phyloP scores from a whole-genome alignment of 2,329 filamentous ascomycete genomes.

The Catunica adiposa region DNA sequence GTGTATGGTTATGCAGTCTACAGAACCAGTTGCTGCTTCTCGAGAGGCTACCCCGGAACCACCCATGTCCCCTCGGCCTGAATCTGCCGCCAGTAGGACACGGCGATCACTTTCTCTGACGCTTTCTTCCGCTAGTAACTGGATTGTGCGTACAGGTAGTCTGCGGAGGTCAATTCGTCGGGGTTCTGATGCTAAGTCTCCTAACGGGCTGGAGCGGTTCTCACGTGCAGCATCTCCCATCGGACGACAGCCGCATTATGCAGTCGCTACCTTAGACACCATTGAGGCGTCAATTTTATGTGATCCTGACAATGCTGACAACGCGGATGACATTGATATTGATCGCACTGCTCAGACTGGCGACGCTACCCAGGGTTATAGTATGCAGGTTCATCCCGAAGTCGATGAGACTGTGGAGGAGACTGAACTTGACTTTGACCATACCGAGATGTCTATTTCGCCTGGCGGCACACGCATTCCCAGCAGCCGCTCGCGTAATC shows the following conservation, averaged over 20 bases:
- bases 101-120: slow-evolving; percentile 41
- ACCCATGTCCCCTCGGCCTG: not conserved
- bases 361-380: slow-evolving; percentile 4
- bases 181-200: slow-evolving; percentile 16
- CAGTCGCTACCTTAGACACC: slow-evolving; percentile 12
- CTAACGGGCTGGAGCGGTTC: not conserved
- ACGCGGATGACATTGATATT: not conserved
- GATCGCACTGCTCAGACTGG: not conserved
- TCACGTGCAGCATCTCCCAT: slow-evolving; percentile 5
- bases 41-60: not conserved
- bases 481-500: slow-evolving; percentile 7
- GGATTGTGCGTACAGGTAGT: slow-evolving; percentile 41
- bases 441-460: slow-evolving; percentile 2
- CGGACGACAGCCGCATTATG: slow-evolving; percentile 9
- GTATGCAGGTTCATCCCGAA: slow-evolving; percentile 6
- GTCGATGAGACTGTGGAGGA: slow-evolving; percentile 1
- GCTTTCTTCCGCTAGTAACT: slow-evolving; percentile 38
- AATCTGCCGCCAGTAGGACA: not conserved
- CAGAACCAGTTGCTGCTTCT: not conserved
- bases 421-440: not conserved
- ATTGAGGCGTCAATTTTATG: slow-evolving; percentile 14
- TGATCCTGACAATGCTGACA: slow-evolving; percentile 4
- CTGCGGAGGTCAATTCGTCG: slow-evolving; percentile 36
- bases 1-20: not conserved
- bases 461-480: not conserved